These are phyloP conservation scores for Candida takata DNA, from an alignment of 805 yeast genomes.

Conservation along the genomic window DNA sequence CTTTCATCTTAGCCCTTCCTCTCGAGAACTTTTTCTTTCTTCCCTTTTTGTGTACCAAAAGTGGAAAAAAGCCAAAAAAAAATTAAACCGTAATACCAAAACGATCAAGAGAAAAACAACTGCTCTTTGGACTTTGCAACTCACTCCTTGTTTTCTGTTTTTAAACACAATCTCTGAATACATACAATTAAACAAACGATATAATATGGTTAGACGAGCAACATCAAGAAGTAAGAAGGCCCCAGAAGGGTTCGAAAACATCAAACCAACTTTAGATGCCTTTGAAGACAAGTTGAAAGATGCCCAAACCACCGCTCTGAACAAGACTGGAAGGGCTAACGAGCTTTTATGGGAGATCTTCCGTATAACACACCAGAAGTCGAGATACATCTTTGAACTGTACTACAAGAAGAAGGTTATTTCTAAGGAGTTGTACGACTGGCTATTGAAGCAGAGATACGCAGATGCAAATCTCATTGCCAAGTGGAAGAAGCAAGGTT, in stretches of 20 bases:
- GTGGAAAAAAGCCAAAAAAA: no score
- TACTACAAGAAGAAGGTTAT: slow-evolving; percentile 67
- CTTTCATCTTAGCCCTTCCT: no score
- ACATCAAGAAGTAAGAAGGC: slow-evolving; percentile 46
- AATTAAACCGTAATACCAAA: no score
- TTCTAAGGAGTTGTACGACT: slow-evolving; percentile 60
- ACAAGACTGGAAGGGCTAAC: slow-evolving; percentile 39
- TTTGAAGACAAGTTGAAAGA: slow-evolving; percentile 54
- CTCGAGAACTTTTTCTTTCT: no score
- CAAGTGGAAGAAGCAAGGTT: slow-evolving; percentile 80
- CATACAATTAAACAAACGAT: no score
- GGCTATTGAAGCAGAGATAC: slow-evolving; percentile 59
- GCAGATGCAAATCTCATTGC: slow-evolving; percentile 71
- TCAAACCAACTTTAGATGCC: slow-evolving; percentile 58
- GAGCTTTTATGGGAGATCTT: slow-evolving; percentile 65
- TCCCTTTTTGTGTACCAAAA: no score
- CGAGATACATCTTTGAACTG: slow-evolving; percentile 68
- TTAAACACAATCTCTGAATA: no score
- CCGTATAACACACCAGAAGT: slow-evolving; percentile 64
- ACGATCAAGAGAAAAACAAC: no score
- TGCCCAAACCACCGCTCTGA: slow-evolving; percentile 33
- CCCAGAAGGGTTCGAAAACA: slow-evolving; percentile 68
- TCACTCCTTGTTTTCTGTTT: no score
- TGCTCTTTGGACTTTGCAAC: no score
- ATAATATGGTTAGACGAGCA: no score